Evolutionary conservation across 306 rosid genomes (phyloP).

Genomic region (Oemleria cerasiformis): DNA sequence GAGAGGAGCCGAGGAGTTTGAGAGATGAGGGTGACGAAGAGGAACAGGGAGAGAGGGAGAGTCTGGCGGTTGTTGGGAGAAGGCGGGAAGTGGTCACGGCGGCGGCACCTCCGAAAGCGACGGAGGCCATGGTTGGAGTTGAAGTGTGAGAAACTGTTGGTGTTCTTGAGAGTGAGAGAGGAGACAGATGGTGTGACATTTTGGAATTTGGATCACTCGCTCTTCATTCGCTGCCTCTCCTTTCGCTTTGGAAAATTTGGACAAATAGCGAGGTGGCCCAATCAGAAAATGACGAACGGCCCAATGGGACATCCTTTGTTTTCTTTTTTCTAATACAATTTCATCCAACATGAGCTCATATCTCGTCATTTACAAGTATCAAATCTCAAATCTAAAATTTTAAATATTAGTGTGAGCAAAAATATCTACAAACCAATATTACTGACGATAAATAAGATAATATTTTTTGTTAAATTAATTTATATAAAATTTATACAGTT

Average conservation of each 20-base stretch:
- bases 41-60: slow-evolving; percentile 24
- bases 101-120: slow-evolving; percentile 34
- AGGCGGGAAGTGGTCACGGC: slow-evolving; percentile 42
- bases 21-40: slow-evolving; percentile 30
- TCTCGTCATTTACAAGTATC: no score
- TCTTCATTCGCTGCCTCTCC: slow-evolving; percentile 26
- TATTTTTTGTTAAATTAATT: no score
- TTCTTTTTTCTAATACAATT: no score
- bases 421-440: no score
- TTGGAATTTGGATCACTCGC: neutral
- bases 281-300: neutral
- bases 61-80: slow-evolving; percentile 42
- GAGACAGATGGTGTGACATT: neutral
- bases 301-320: neutral
- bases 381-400: no score
- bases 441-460: no score
- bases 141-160: neutral
- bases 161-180: neutral
- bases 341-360: no score
- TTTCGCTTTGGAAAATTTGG: slow-evolving; percentile 22
- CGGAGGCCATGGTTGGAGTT: slow-evolving; percentile 36
- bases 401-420: no score
- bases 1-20: slow-evolving; percentile 51
- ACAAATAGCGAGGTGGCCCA: neutral
- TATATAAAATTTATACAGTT: no score